These are phyloP conservation scores for Candida caryicola DNA, from an alignment of 805 yeast genomes.

Conservation along the genomic window DNA sequence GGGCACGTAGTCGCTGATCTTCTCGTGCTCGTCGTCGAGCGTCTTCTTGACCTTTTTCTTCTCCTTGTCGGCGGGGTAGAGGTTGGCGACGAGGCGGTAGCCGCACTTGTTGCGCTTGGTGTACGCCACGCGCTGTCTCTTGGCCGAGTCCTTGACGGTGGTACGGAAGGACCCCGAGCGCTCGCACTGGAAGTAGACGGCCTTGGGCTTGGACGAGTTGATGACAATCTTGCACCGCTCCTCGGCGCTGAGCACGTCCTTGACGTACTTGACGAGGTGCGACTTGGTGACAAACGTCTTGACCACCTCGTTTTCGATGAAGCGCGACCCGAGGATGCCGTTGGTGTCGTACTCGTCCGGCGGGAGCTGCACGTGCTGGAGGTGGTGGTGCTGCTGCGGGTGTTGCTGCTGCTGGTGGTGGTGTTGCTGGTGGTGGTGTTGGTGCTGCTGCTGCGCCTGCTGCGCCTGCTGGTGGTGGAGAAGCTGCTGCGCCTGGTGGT, in stretches of 20 bases:
- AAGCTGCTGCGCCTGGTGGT: conserved; percentile 14
- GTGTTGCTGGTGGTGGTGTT: conserved; percentile 10
- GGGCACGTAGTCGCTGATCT: conserved; percentile 17
- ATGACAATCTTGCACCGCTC: conserved; percentile 44
- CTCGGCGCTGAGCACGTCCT: conserved; percentile 34
- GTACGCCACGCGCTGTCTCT: conserved; percentile 47
- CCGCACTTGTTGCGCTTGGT: conserved; percentile 48
- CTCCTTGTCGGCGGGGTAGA: conserved; percentile 45
- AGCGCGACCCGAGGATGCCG: conserved; percentile 14
- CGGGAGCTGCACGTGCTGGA: conserved; percentile 5
- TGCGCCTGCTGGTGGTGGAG: conserved; percentile 11
- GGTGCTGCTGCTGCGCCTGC: conserved; percentile 13
- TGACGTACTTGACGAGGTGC: conserved; percentile 29
- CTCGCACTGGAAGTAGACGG: conserved; percentile 48
- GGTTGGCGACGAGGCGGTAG: conserved; percentile 42
- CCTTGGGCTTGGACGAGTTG: conserved; percentile 46
- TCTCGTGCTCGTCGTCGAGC: conserved; percentile 26
- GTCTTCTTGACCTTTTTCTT: conserved; percentile 29
- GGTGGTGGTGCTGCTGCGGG: conserved; percentile 14
- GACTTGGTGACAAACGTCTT: conserved; percentile 15
- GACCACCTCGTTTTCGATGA: conserved; percentile 14
- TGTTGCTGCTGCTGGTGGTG: conserved; percentile 15
- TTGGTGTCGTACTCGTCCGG: conserved; percentile 12
- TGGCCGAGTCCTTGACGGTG: conserved; percentile 44
- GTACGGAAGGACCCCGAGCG: conserved; percentile 45